Conservation (phyloP, 192 early-diverging fungal species). For the Powellomyces hirtus region DNA sequence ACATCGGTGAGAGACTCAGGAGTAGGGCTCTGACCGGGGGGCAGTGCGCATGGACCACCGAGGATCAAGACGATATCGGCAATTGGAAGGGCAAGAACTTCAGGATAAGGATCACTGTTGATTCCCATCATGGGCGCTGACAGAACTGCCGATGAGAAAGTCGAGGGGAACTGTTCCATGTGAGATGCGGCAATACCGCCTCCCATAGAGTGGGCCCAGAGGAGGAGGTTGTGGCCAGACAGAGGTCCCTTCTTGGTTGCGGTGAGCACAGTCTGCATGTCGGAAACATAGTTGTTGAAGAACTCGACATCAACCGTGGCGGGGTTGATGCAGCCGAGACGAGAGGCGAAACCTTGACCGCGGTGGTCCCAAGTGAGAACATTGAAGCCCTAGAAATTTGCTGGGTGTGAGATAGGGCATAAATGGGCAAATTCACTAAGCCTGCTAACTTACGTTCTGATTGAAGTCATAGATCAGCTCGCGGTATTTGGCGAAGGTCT, state of each 20-base stretch:
- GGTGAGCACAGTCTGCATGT: not conserved
- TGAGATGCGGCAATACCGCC: not conserved
- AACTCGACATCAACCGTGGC: not conserved
- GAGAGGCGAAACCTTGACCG: constrained; percentile 7
- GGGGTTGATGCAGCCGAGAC: not conserved
- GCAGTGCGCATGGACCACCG: not conserved
- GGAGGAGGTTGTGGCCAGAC: not conserved
- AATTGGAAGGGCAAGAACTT: not conserved
- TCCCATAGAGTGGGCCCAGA: constrained; percentile 2
- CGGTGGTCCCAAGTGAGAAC: constrained; percentile 7
- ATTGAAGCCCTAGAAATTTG: constrained; percentile 19
- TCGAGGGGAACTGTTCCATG: not conserved
- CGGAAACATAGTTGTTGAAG: not conserved
- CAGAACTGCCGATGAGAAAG: not conserved
- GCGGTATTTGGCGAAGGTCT: constrained; percentile 12
- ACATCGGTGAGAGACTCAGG: not conserved
- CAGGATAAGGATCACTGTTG: not conserved
- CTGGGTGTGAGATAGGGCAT: too few relatives aligned
- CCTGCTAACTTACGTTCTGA: constrained; percentile 1
- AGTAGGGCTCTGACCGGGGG: not conserved
- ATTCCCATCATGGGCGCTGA: not conserved
- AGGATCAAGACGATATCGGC: not conserved
- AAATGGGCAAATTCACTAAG: too few relatives aligned
- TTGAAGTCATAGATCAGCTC: constrained; percentile 1
- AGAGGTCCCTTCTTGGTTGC: not conserved